phyloP scores from a whole-genome alignment of 2,329 filamentous ascomycete species.

The Blumeria hordei region DNA sequence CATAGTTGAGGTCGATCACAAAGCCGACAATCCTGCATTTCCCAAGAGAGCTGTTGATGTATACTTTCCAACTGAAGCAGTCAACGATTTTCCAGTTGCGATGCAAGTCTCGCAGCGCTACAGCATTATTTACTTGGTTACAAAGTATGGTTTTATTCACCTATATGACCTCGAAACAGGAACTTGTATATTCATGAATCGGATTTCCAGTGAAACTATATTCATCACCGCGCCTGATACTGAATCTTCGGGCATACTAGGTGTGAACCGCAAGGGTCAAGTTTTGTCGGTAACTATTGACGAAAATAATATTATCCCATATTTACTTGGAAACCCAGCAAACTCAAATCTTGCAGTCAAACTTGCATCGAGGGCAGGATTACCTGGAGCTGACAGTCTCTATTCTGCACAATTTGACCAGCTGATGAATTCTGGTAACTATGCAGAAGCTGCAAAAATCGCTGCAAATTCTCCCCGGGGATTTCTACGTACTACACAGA shows the following conservation, averaged over 20 bases:
- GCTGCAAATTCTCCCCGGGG: constrained; percentile 90
- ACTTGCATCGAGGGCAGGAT: constrained; percentile 77
- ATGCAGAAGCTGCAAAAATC: constrained; percentile 75
- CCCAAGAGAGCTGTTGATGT: constrained; percentile 93
- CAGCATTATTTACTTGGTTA: constrained; percentile 88
- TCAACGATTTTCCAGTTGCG: constrained; percentile 91
- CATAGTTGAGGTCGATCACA: constrained; percentile 91
- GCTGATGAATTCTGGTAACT: constrained; percentile 57
- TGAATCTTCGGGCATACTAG: constrained; percentile 68
- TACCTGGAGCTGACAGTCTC: constrained; percentile 81
- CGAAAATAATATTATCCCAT: constrained; percentile 74
- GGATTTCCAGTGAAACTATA: constrained; percentile 96
- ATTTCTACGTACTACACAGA: constrained; percentile 81
- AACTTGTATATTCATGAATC: constrained; percentile 96
- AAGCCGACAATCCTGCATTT: constrained; percentile 69
- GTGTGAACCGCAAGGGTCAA: constrained; percentile 94
- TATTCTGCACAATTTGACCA: constrained; percentile 87
- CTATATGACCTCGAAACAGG: constrained; percentile 93
- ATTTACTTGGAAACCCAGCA: constrained; percentile 87
- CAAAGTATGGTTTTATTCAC: constrained; percentile 98
- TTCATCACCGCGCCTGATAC: constrained; percentile 78
- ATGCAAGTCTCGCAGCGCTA: constrained; percentile 96
- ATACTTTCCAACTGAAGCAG: constrained; percentile 87
- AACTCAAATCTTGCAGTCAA: constrained; percentile 88
- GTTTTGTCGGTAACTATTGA: constrained; percentile 86